Evolutionary conservation across 1,139 yeast species (phyloP).

Genomic region (Geotrichum europaeum): DNA sequence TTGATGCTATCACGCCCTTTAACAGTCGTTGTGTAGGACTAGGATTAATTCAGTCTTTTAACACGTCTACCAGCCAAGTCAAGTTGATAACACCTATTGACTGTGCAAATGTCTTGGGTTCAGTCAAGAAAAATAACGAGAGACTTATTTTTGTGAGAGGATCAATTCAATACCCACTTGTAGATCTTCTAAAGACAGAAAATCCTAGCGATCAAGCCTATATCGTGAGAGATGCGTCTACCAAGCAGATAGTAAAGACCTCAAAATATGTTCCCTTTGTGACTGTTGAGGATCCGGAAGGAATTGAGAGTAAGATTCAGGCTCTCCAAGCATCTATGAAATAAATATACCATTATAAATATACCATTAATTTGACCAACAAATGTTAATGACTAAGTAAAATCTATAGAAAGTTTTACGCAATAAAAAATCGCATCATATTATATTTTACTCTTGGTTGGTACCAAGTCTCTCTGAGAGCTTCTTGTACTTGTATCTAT

Average conservation of each 20-base stretch:
- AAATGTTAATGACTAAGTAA: background rate
- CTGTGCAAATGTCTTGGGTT: constrained; percentile 19
- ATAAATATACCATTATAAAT: background rate
- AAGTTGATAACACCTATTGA: constrained; percentile 55
- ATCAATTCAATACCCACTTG: constrained; percentile 51
- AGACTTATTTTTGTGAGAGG: constrained; percentile 53
- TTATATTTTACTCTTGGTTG: constrained; percentile 28
- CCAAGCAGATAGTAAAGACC: background rate
- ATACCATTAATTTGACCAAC: background rate
- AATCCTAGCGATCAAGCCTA: background rate
- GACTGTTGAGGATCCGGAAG: constrained; percentile 2
- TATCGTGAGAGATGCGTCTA: background rate
- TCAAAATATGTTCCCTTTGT: constrained; percentile 2
- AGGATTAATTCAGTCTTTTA: constrained; percentile 45
- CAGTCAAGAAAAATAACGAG: constrained; percentile 18
- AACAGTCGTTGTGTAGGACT: constrained; percentile 28
- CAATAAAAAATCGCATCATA: background rate
- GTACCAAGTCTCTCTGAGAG: constrained; percentile 21
- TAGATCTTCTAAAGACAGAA: constrained; percentile 39
- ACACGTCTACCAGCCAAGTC: constrained; percentile 37
- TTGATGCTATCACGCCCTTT: background rate
- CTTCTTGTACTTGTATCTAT: constrained; percentile 66
- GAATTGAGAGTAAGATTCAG: constrained; percentile 7
- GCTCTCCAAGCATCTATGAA: background rate
- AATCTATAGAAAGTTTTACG: background rate